Evolutionary conservation across 169 alveolate genomes (phyloP).

Genomic region (Eimeria falciformis): DNA sequence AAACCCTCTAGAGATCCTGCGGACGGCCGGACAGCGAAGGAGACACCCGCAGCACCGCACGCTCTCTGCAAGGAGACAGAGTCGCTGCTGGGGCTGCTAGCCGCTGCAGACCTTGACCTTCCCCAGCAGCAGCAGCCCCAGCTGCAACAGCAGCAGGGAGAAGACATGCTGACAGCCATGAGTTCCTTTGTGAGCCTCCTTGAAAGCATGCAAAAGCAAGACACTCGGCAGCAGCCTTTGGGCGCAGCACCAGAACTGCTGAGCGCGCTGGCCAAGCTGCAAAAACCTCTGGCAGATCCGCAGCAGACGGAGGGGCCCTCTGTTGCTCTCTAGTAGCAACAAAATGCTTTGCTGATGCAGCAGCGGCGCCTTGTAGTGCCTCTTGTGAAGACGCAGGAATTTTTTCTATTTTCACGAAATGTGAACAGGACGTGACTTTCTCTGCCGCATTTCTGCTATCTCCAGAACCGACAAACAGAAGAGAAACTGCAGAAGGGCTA

Average conservation of each 20-base stretch:
- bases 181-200: not conserved
- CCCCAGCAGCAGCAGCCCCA: slow-evolving; percentile 34
- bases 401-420: not conserved
- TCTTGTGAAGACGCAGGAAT: not conserved
- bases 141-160: slow-evolving; percentile 26
- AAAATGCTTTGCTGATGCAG: not conserved
- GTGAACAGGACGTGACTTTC: not conserved
- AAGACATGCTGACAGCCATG: not conserved
- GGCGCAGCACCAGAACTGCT: not conserved
- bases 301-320: not conserved
- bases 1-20: not conserved
- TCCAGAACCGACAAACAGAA: not conserved
- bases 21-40: not conserved
- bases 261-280: not conserved
- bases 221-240: not conserved
- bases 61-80: not conserved
- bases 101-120: not conserved
- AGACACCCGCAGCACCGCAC: no score
- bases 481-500: no score
- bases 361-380: not conserved
- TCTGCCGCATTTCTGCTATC: not conserved
- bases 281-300: not conserved
- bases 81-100: not conserved
- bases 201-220: not conserved
- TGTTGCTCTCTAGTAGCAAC: no score